A percentile compares a stretch with the other conserved stretches of the same genome.
These are phyloP conservation scores for Recurvomyces mirabilis DNA, from an alignment of 495 filamentous ascomycete species.

Conservation along the genomic window DNA sequence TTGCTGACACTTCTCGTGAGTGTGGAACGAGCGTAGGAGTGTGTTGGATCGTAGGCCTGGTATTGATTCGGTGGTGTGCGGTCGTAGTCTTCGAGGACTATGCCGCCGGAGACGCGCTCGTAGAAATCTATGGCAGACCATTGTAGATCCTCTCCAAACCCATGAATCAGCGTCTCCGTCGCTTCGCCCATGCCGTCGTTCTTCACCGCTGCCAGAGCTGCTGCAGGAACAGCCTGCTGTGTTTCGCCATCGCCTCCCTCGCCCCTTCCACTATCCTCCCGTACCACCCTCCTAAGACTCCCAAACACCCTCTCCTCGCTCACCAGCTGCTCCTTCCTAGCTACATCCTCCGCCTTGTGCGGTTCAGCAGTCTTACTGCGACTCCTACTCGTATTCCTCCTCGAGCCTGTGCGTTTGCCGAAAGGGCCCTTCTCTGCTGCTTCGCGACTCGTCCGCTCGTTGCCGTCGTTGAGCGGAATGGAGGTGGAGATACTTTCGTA, in stretches of 20 bases:
- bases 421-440: constrained; percentile 55
- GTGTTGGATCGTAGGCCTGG: constrained; percentile 39
- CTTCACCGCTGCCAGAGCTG: constrained; percentile 1
- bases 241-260: constrained; percentile 16
- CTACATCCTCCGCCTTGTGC: constrained; percentile 36
- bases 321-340: constrained; percentile 6
- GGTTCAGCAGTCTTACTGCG: constrained; percentile 46
- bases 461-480: constrained; percentile 14
- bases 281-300: constrained; percentile 10
- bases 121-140: constrained; percentile 79
- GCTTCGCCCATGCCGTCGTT: constrained; percentile 40
- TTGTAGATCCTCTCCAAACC: constrained; percentile 62
- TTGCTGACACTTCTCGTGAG: constrained; percentile 48
- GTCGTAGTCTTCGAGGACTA: constrained; percentile 84
- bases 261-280: constrained; percentile 5
- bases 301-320: constrained; percentile 21
- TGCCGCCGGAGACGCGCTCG: constrained; percentile 58
- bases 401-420: constrained; percentile 27
- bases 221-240: constrained; percentile 10
- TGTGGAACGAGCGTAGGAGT: constrained; percentile 24
- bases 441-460: constrained; percentile 26
- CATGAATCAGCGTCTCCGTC: constrained; percentile 72
- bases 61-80: constrained; percentile 52
- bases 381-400: constrained; percentile 34
- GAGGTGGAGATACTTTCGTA: constrained; percentile 36